phyloP scores from a whole-genome alignment of 2,329 filamentous ascomycete genomes.

The Ceratocystis huliohia region DNA sequence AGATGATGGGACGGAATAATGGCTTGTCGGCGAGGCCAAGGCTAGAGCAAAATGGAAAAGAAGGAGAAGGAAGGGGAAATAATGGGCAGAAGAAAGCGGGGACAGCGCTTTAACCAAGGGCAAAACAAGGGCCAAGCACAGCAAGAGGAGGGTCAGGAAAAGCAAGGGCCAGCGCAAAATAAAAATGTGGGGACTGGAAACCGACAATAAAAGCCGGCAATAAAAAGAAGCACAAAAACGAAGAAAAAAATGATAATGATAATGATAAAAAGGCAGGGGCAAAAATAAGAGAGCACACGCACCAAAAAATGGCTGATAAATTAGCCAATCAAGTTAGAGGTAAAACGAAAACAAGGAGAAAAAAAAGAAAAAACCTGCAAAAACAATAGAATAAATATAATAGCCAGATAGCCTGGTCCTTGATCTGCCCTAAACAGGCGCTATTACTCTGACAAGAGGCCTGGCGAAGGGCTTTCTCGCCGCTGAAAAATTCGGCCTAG shows the following conservation, averaged over 20 bases:
- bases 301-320: neutral
- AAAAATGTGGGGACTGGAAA: neutral
- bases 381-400: neutral
- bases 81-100: slow-evolving; percentile 4
- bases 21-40: neutral
- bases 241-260: neutral
- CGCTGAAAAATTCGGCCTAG: neutral
- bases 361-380: too few relatives aligned
- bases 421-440: neutral
- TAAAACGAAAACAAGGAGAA: too few relatives aligned
- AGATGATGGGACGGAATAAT: neutral
- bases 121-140: neutral
- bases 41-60: neutral
- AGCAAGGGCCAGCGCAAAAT: neutral
- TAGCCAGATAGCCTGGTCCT: neutral
- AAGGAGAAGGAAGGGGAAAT: neutral
- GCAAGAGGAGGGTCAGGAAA: neutral
- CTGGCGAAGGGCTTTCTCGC: neutral
- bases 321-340: too few relatives aligned
- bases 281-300: neutral
- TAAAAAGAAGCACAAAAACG: neutral
- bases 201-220: neutral
- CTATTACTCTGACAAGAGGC: neutral
- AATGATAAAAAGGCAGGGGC: neutral
- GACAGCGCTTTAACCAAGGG: slow-evolving; percentile 4